A percentile compares a stretch with the other conserved stretches of the same genome.
These are phyloP conservation scores for Closterium sp. DNA, from an alignment of 139 green algal genomes.

Conservation along the genomic window DNA sequence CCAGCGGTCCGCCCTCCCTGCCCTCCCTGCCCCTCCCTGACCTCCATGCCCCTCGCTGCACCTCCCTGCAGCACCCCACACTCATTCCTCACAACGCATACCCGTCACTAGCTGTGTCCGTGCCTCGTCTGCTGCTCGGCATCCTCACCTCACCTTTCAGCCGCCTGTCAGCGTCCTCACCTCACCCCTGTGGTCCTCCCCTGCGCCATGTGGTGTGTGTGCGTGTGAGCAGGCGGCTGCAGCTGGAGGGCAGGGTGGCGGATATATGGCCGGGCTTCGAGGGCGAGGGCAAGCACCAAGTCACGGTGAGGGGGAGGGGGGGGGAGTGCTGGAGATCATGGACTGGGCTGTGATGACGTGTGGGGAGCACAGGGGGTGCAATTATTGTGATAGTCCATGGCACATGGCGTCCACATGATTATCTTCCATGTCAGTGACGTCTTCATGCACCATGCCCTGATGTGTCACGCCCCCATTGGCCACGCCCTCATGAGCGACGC, in stretches of 20 bases:
- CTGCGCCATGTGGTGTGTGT: background rate
- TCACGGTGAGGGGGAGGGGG: conserved; percentile 39
- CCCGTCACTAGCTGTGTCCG: no score
- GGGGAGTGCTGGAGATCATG: no score
- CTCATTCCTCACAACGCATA: background rate
- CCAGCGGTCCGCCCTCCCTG: background rate
- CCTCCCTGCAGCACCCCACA: background rate
- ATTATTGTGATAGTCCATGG: no score
- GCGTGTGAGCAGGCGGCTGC: background rate
- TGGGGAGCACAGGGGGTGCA: no score
- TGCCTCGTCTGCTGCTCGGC: no score
- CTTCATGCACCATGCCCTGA: background rate
- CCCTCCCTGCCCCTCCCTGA: no score
- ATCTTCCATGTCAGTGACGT: background rate
- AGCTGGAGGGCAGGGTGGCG: background rate
- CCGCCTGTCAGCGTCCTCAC: no score
- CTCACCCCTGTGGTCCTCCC: background rate
- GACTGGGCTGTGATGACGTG: no score
- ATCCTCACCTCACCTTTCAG: no score
- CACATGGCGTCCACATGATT: no score
- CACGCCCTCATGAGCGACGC: no score
- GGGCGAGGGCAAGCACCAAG: conserved; percentile 49
- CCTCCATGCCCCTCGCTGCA: background rate
- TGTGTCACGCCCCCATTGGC: background rate
- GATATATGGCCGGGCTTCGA: conserved; percentile 55